Conservation (phyloP, 1,284 basidiomycete species). For the Marasmius fiardii region DNA sequence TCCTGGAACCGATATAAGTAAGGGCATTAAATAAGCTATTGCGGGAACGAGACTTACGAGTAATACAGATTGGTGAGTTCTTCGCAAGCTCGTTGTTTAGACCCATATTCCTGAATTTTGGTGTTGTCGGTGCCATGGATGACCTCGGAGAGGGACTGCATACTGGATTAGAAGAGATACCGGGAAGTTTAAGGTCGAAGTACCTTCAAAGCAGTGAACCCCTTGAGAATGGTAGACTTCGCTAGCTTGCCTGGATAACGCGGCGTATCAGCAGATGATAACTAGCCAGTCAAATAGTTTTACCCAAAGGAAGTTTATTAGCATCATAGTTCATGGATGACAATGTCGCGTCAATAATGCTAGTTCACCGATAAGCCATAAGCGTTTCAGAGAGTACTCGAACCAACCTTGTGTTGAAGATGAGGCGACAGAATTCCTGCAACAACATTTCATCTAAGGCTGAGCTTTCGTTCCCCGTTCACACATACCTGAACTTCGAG, state of each 20-base stretch:
- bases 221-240: conserved; percentile 53
- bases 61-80: conserved; percentile 53
- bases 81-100: conserved; percentile 37
- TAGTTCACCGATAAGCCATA: conserved; percentile 18
- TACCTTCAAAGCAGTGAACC: conserved; percentile 58
- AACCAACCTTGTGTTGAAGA: conserved; percentile 50
- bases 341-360: conserved; percentile 53
- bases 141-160: conserved; percentile 50
- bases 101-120: conserved; percentile 33
- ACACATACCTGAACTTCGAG: conserved; percentile 43
- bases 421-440: conserved; percentile 49
- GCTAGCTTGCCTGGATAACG: conserved; percentile 45
- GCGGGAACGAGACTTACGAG: conserved; percentile 39
- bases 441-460: neutral
- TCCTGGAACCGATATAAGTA: conserved; percentile 28
- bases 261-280: neutral
- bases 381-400: neutral
- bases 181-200: conserved; percentile 1
- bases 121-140: conserved; percentile 44
- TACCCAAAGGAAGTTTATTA: conserved; percentile 63
- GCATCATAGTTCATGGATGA: conserved; percentile 73
- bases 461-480: neutral
- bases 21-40: neutral
- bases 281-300: conserved; percentile 3
- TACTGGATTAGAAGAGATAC: neutral